Percentiles rank a stretch among this genome's conserved stretches.
Conservation (phyloP, 2,329 filamentous ascomycete genomes). For the Colletotrichum nymphaeae region DNA sequence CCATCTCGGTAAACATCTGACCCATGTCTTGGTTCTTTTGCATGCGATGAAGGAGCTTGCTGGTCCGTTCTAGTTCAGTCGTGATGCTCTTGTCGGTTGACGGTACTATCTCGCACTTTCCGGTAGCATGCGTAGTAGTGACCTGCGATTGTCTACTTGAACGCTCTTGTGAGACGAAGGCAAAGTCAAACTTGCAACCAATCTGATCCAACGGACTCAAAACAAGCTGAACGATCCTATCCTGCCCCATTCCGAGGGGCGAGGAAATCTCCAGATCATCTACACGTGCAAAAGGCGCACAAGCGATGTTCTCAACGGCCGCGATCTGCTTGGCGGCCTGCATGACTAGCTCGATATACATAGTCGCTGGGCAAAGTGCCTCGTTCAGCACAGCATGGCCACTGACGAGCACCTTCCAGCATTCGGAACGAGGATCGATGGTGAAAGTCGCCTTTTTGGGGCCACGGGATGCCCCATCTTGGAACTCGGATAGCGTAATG, state of each 20-base stretch:
- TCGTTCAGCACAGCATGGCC: neutral
- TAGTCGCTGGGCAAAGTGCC: neutral
- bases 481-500: neutral
- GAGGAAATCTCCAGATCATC: neutral
- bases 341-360: neutral
- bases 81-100: neutral
- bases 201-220: neutral
- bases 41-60: neutral
- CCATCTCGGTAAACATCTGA: neutral
- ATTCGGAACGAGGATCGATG: no score
- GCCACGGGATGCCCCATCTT: no score
- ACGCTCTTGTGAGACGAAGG: neutral
- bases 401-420: neutral
- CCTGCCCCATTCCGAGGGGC: neutral
- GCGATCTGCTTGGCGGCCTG: neutral
- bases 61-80: neutral
- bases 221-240: neutral
- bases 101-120: neutral
- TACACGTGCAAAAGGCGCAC: neutral
- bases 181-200: neutral
- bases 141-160: neutral
- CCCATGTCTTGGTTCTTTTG: no score
- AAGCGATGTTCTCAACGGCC: no score
- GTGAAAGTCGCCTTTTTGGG: no score
- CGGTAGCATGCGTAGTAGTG: neutral